Percentiles rank a stretch among this genome's conserved stretches.
Conservation (phyloP, 1,284 basidiomycete genomes). For the Anthracocystis panici-leucophaei region DNA sequence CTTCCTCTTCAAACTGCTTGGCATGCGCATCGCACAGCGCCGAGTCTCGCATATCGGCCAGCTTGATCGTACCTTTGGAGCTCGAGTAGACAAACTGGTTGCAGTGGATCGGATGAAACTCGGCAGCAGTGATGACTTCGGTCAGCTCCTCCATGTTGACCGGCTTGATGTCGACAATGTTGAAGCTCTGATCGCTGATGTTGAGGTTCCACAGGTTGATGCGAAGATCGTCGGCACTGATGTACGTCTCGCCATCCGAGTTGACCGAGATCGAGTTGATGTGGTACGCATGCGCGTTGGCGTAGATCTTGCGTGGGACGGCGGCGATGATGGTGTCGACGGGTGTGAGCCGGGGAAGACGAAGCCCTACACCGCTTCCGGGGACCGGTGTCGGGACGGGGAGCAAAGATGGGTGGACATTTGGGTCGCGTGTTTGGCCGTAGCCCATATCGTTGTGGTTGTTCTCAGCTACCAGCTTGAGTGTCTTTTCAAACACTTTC, state of each 20-base stretch:
- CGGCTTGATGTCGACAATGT: conserved; percentile 99
- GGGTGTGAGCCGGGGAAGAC: conserved; percentile 76
- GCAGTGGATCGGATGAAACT: conserved; percentile 98
- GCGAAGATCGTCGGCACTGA: conserved; percentile 95
- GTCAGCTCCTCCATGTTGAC: conserved; percentile 99
- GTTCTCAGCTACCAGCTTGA: conserved; percentile 96
- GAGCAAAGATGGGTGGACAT: conserved; percentile 55
- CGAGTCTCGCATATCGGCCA: conserved; percentile 99
- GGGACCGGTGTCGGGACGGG: conserved; percentile 51
- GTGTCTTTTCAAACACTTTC: conserved; percentile 99
- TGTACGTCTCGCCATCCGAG: conserved; percentile 99
- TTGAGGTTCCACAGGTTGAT: conserved; percentile 99
- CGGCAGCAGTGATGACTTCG: conserved; percentile 98
- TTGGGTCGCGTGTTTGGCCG: conserved; percentile 45
- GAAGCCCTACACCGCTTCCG: conserved; percentile 57
- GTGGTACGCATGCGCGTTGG: conserved; percentile 99
- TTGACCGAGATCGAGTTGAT: conserved; percentile 99
- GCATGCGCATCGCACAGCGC: conserved; percentile 96
- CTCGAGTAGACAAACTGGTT: conserved; percentile 99
- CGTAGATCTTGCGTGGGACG: conserved; percentile 97
- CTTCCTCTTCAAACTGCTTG: conserved; percentile 85
- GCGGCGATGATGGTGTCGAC: conserved; percentile 99
- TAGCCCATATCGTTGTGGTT: conserved; percentile 78
- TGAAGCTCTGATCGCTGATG: conserved; percentile 99
- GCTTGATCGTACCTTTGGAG: conserved; percentile 99